Evolutionary conservation across 2,329 filamentous ascomycete genomes (phyloP).

Genomic region (Colletotrichum sp.): DNA sequence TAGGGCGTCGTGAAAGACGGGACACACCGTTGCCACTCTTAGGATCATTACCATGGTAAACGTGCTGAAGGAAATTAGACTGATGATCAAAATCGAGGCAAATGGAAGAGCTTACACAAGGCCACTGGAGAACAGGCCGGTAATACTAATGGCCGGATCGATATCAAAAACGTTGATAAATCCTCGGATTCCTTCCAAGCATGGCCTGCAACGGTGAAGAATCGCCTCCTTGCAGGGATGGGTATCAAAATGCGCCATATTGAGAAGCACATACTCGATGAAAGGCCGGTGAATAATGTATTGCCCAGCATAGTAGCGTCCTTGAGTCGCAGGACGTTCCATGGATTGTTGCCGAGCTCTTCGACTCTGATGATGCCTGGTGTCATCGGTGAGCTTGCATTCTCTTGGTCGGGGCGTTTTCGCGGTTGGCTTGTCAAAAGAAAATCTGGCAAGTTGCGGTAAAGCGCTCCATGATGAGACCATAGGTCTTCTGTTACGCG

Average conservation of each 20-base stretch:
- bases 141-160: conserved; percentile 27
- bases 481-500: conserved; percentile 28
- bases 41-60: conserved; percentile 30
- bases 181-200: conserved; percentile 27
- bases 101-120: conserved; percentile 29
- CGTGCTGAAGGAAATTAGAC: conserved; percentile 18
- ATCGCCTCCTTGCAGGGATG: conserved; percentile 28
- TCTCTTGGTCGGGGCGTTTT: not conserved
- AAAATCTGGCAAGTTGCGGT: conserved; percentile 29
- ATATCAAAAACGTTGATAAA: conserved; percentile 32
- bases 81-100: rapidly evolving
- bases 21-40: conserved; percentile 22
- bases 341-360: conserved; percentile 29
- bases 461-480: conserved; percentile 30
- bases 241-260: conserved; percentile 24
- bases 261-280: conserved; percentile 31
- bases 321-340: conserved; percentile 32
- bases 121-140: conserved; percentile 30
- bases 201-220: conserved; percentile 25
- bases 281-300: conserved; percentile 35
- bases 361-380: conserved; percentile 13
- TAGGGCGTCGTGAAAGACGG: conserved; percentile 18
- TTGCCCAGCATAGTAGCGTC: conserved; percentile 32
- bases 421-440: conserved; percentile 21
- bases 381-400: not conserved